These are phyloP conservation scores for Salix udensis DNA, from an alignment of 345 rosid species.

Conservation along the genomic window DNA sequence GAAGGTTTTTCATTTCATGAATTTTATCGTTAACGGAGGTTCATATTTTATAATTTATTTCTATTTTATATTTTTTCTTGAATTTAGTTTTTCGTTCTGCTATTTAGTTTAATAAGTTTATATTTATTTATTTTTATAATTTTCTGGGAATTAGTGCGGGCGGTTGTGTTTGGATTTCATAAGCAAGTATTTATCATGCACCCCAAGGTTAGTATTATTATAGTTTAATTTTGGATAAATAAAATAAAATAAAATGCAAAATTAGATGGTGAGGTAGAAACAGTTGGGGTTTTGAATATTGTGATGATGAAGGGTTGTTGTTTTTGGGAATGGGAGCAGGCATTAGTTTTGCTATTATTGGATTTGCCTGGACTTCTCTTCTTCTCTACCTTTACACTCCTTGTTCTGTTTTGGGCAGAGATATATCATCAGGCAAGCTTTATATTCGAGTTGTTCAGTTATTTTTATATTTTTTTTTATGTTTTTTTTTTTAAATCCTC, in stretches of 20 bases:
- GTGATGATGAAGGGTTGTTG: constrained; percentile 14
- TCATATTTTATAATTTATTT: background rate
- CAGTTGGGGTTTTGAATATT: background rate
- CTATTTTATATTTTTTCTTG: background rate
- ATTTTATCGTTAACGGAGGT: constrained; percentile 98
- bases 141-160: constrained; percentile 54
- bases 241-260: no score
- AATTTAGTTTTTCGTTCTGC: background rate
- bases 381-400: constrained; percentile 88
- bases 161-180: constrained; percentile 94
- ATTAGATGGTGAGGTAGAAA: background rate
- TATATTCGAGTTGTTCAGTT: background rate
- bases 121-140: background rate
- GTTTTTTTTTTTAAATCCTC: background rate
- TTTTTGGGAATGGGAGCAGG: constrained; percentile 46
- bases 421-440: constrained; percentile 93
- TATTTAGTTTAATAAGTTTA: background rate
- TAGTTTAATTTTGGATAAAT: background rate
- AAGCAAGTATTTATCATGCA: constrained; percentile 61
- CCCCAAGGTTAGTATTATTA: constrained; percentile 66
- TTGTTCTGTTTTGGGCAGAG: constrained; percentile 98
- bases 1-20: constrained; percentile 97
- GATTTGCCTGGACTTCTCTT: constrained; percentile 88
- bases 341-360: constrained; percentile 54
- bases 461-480: no score